Percentiles rank a stretch among this genome's conserved stretches.
Conservation (phyloP, 208 protist genomes). For the Zelonia costaricensis region DNA sequence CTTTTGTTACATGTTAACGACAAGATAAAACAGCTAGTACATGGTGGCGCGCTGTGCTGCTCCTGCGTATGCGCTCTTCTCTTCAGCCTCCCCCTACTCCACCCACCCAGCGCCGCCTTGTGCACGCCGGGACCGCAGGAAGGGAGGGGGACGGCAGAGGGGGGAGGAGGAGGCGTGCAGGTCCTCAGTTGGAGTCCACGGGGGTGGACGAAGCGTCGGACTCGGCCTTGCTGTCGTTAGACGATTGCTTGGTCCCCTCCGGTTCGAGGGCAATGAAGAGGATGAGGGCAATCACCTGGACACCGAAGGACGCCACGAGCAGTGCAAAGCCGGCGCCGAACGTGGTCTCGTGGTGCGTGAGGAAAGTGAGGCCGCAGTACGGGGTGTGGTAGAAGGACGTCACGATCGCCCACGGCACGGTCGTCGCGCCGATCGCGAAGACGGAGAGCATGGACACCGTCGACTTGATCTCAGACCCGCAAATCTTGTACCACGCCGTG, state of each 20-base stretch:
- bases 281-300: conserved; percentile 50
- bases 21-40: too few species aligned
- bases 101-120: too few species aligned
- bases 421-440: conserved; percentile 45
- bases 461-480: conserved; percentile 43
- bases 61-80: too few species aligned
- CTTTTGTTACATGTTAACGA: too few species aligned
- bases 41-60: too few species aligned
- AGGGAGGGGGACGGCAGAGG: background rate
- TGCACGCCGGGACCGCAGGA: too few species aligned
- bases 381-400: conserved; percentile 49
- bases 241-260: conserved; percentile 5
- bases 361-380: conserved; percentile 53
- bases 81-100: too few species aligned
- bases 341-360: conserved; percentile 29
- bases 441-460: conserved; percentile 23
- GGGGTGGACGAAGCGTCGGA: conserved; percentile 13
- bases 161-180: background rate
- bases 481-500: conserved; percentile 34
- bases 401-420: conserved; percentile 57
- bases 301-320: conserved; percentile 38
- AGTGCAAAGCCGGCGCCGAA: conserved; percentile 55
- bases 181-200: conserved; percentile 1
- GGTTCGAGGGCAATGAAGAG: conserved; percentile 50
- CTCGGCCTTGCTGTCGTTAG: background rate